These are phyloP conservation scores for Diaporthe citriasiana DNA, from an alignment of 2,329 filamentous ascomycete species.

Conservation along the genomic window DNA sequence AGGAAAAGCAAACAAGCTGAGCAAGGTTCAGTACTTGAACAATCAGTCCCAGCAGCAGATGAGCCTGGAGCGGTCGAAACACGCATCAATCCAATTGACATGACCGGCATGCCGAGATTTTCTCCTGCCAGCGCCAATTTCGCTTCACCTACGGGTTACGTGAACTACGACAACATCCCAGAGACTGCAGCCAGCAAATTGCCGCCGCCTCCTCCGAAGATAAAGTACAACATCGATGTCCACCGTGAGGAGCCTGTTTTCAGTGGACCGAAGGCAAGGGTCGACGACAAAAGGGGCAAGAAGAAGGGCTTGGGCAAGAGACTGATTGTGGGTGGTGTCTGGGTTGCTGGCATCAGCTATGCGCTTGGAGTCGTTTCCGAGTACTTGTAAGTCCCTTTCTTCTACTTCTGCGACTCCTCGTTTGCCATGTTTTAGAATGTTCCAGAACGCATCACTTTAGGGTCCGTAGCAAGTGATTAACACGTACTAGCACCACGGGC, in stretches of 20 bases:
- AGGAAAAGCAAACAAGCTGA: conserved; percentile 7
- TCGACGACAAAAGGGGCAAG: conserved; percentile 49
- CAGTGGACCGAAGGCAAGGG: conserved; percentile 52
- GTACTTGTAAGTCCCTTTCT: conserved; percentile 55
- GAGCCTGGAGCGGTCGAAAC: conserved; percentile 22
- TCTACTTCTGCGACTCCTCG: too few relatives aligned
- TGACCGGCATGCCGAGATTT: conserved; percentile 59
- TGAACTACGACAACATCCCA: conserved; percentile 68
- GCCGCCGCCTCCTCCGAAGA: conserved; percentile 49
- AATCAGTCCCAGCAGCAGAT: background rate
- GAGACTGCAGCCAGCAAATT: conserved; percentile 49
- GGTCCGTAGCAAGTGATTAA: too few relatives aligned
- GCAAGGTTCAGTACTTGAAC: conserved; percentile 41
- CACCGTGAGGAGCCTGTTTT: conserved; percentile 63
- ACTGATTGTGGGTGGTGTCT: conserved; percentile 66
- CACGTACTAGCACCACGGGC: conserved; percentile 54
- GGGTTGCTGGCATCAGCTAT: conserved; percentile 70
- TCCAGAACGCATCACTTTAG: too few relatives aligned
- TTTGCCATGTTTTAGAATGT: too few relatives aligned
- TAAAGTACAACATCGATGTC: conserved; percentile 60
- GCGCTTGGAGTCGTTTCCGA: conserved; percentile 71
- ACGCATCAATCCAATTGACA: conserved; percentile 71
- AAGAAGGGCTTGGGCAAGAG: conserved; percentile 61
- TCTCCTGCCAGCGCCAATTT: conserved; percentile 67
- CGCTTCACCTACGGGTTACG: conserved; percentile 75